Evolutionary conservation across 306 rosid species (phyloP), one percentile per base, ranked within the genome.

Genomic region (Geum urbanum): DNA sequence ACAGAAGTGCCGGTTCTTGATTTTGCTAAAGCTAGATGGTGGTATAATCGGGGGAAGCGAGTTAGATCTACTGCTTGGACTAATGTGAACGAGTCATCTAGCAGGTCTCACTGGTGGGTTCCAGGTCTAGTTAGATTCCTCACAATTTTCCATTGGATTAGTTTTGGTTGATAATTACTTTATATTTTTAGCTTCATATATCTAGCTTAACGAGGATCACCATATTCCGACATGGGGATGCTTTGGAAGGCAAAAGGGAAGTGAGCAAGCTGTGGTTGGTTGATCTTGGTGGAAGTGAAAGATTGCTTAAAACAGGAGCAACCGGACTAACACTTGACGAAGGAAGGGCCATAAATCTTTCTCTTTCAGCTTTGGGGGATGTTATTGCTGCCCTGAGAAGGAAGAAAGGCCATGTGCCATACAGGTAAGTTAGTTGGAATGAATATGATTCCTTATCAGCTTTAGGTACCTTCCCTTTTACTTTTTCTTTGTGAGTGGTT

Each of bases 71-170:
- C 98, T 55, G 86, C 98, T 16, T 90, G 96, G 98, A 92, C 98
- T 61, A 88, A 78, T 74, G 98, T 92, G 54, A 92, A 92, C 4
- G 97, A 92, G 74, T 76, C 97, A 41, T 92, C 98, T 60, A 92
- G 98, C 87, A 87, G 97, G 85, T 92, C 98, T 63, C 98, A 92
- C 87, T 92, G 97, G 98, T 92, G 88, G 80, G 91, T 86, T 62
- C 70, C 76, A 76, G 84, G 74, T 79, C 84, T 72, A 70, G 41
- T 71, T 75, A 82, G 66, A 71, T 50, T 9, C 69, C 71, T 82
- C 18, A 64, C 74, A 77, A 72, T 54, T 59, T 71, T 82, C 79
- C 71, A 66, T 69, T 81, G 75, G 81, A 70, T 86, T 88, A 83
- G 15, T 84, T 92, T 82, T 76, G 85, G 90, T 90, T 85, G 96